A percentile compares a stretch with the other conserved stretches of the same genome.
Conservation (phyloP, 805 yeast genomes). For the Cyberlindnera nakhonratchasimensis region DNA sequence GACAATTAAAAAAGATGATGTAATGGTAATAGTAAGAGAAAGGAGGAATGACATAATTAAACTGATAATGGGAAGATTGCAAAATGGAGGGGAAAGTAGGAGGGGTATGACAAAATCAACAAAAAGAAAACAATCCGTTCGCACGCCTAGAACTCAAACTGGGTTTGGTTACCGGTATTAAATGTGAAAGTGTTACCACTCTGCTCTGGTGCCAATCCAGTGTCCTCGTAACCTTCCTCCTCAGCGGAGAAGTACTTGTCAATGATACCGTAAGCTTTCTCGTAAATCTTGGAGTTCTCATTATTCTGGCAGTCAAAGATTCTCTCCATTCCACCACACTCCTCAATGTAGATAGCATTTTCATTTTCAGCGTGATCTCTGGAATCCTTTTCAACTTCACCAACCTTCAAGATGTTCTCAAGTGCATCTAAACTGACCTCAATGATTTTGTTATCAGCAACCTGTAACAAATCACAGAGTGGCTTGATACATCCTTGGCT, state of each 20-base stretch:
- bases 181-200: slow-evolving; percentile 86
- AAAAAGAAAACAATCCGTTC: background rate
- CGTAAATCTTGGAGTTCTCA: slow-evolving; percentile 87
- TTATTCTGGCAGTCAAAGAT: slow-evolving; percentile 90
- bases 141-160: slow-evolving; percentile 21
- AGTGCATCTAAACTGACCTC: slow-evolving; percentile 95
- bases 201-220: slow-evolving; percentile 71
- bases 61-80: background rate
- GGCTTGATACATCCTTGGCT: slow-evolving; percentile 97
- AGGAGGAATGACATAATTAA: background rate
- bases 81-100: background rate
- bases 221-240: slow-evolving; percentile 61
- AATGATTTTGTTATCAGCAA: slow-evolving; percentile 87
- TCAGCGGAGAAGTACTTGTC: slow-evolving; percentile 89
- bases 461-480: slow-evolving; percentile 82
- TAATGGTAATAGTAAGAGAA: background rate
- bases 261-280: slow-evolving; percentile 85
- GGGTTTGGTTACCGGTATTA: slow-evolving; percentile 59
- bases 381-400: slow-evolving; percentile 86
- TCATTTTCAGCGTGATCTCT: slow-evolving; percentile 69
- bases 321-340: slow-evolving; percentile 98
- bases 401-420: slow-evolving; percentile 90
- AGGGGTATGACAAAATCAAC: slow-evolving; percentile 2
- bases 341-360: slow-evolving; percentile 90
- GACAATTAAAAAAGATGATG: slow-evolving; percentile 1